Base-by-base conservation (phyloP, 495 filamentous ascomycete genomes). In the Astrothelium subdiscretum region DNA sequence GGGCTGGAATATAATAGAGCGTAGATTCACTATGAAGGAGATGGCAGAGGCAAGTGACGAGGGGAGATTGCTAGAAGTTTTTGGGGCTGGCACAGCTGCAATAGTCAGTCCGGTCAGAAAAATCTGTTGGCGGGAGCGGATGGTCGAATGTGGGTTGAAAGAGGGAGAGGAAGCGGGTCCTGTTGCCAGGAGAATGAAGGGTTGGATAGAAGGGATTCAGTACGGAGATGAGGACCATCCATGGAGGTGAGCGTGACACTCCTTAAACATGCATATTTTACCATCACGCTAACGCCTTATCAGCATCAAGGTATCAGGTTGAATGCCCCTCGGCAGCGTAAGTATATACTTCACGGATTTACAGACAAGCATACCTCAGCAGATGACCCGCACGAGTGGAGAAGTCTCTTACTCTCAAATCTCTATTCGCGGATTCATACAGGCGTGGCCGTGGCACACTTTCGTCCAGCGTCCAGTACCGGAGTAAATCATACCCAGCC, bases 171-270 rank as follows among this genome's bases (percentile, higher is more conserved):
- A 98, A 75, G 89, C 87, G 8, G 95, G 94, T 48, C 87, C 90
- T 69, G 81, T 97, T 63, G 84, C 94, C 48, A 77, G 81, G 67
- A 80, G 81, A 73, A 89, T 98, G 87, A 96, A 95, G 85, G 81
- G 82, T 67, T 98, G 94, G 94, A 96, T 98, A 65, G 91, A 96
- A 76, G 85, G 78, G 48, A 88, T 92, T 63, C 91, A 96, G 76
- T 97, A 97, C 71, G 94, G 94, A 51, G 91, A 95, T 67, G 91
- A 95, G 73, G 79, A 87, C 70, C 88, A 95, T 72, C 79, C 83
- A 61, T 96, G 91, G 91, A 91, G 90, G 48, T 54, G 15, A 54
- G 24, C 26, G 10, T 4, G 8, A 11, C 18, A 48, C 18, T 54
- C 29, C 5, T 5, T n/a, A n/a, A 12, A 4, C 48, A 20, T 5